Evolutionary conservation across 2,329 filamentous ascomycete genomes (phyloP).

Genomic region (Paecilomyces sp.): DNA sequence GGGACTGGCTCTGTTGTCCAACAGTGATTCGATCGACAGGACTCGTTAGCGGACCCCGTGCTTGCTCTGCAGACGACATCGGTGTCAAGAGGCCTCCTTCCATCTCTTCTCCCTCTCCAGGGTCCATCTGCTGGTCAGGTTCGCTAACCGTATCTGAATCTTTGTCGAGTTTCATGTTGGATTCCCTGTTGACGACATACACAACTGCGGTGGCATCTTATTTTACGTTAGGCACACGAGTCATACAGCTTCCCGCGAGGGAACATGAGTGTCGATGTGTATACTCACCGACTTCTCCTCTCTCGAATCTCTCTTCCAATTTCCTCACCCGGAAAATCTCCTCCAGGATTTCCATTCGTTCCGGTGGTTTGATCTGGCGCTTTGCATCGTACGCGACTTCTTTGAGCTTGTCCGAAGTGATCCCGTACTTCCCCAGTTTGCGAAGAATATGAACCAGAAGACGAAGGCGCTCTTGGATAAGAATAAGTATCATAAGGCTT

Average conservation of each 20-base stretch:
- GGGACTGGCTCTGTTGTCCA: slow-evolving; percentile 11
- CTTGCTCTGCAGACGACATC: slow-evolving; percentile 17
- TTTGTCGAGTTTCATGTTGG: slow-evolving; percentile 23
- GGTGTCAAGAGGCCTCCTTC: slow-evolving; percentile 20
- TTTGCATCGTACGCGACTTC: slow-evolving; percentile 33
- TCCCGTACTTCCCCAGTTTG: slow-evolving; percentile 25
- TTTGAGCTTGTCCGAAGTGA: slow-evolving; percentile 32
- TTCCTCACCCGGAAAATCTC: slow-evolving; percentile 35
- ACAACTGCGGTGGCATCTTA: slow-evolving; percentile 28
- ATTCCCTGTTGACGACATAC: slow-evolving; percentile 31
- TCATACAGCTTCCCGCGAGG: not conserved
- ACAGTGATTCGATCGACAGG: slow-evolving; percentile 17
- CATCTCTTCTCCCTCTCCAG: slow-evolving; percentile 19
- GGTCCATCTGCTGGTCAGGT: slow-evolving; percentile 11
- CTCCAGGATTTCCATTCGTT: slow-evolving; percentile 30
- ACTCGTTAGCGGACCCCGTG: slow-evolving; percentile 14
- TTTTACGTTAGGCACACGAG: not conserved
- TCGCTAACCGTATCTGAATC: slow-evolving; percentile 22
- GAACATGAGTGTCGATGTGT: not conserved
- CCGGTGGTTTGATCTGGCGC: slow-evolving; percentile 27
- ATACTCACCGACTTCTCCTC: slow-evolving; percentile 33
- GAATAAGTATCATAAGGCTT: not conserved
- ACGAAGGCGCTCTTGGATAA: slow-evolving; percentile 23
- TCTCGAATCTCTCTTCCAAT: slow-evolving; percentile 34
- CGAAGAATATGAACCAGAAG: slow-evolving; percentile 35